Evolutionary conservation across 108 stramenopile species (phyloP), one percentile per base, ranked within the genome.

Genomic region (Heterococcus sp.): DNA sequence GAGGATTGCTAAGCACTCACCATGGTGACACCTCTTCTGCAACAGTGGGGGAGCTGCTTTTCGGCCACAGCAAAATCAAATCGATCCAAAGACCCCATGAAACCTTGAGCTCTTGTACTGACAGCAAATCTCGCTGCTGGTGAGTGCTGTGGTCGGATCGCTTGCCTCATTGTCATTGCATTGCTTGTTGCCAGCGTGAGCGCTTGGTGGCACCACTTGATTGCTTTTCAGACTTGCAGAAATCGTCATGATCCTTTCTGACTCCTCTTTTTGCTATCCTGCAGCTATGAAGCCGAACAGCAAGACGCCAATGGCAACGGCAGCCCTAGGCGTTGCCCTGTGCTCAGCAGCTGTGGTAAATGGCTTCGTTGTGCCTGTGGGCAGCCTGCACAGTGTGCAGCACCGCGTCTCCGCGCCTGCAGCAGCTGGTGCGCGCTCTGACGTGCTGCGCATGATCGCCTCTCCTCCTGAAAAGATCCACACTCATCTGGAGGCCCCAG

Each of bases 391-490:
- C 46, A 58, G 21, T 8, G 14, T 58, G 46, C 46, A 58, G 46
- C 46, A 58, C 14, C 14, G 46, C 46, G 14, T 58, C 46, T 58
- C 46, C 46, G 21, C 46, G 14, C 8, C 14, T 21, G 46, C 46
- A 14, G 21, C 46, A 14, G 14, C 14, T 21, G 21, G 14, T 58
- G 14, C 46, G 14, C 46, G 14, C 46, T 58, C 46, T 21, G 46
- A 8, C 46, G 46, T 58, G 14, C 77, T n/a, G n/a, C n/a, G 32
- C 28, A 78, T 78, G 77, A 70, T 78, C 69, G 66, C 66, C 30
- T 67, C 77, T 28, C 77, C 70, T 5, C 77, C 77, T 14, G 46
- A 58, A 21, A 58, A 58, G 46, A 58, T 58, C 39, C n/a, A n/a
- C n/a, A n/a, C n/a, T n/a, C n/a, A n/a, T n/a, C n/a, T n/a, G n/a